phyloP scores from a whole-genome alignment of 129 eudicot species.

The Arctium minus region DNA sequence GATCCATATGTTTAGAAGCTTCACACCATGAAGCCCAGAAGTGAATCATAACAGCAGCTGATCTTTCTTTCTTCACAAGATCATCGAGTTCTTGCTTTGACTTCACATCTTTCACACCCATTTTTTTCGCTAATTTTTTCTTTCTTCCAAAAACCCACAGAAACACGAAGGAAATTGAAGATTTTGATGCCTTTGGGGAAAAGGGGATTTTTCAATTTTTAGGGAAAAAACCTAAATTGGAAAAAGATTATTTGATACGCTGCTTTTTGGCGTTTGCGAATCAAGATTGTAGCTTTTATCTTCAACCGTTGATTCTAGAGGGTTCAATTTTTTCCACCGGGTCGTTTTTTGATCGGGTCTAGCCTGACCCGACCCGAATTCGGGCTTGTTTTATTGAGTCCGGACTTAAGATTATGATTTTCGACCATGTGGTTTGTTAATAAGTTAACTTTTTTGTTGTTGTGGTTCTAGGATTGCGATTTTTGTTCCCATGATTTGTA shows the following conservation, averaged over 20 bases:
- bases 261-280: background rate
- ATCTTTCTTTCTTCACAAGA: slow-evolving; percentile 36
- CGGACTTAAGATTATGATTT: no score
- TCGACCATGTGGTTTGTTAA: no score
- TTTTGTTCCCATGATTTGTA: no score
- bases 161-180: background rate
- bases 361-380: no score
- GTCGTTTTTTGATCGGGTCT: background rate
- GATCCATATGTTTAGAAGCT: slow-evolving; percentile 97
- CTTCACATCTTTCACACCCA: slow-evolving; percentile 66
- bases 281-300: slow-evolving; percentile 9
- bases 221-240: slow-evolving; percentile 18
- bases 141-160: slow-evolving; percentile 7
- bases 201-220: background rate
- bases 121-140: slow-evolving; percentile 11
- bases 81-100: slow-evolving; percentile 75
- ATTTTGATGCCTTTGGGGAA: slow-evolving; percentile 14
- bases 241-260: background rate
- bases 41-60: slow-evolving; percentile 65
- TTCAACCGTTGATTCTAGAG: slow-evolving; percentile 19
- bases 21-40: slow-evolving; percentile 99
- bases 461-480: no score
- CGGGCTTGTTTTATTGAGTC: no score
- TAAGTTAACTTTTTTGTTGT: no score
- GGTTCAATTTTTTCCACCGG: background rate